phyloP scores from a whole-genome alignment of 176 grass and related monocot genomes.

The Oryza coarctata region DNA sequence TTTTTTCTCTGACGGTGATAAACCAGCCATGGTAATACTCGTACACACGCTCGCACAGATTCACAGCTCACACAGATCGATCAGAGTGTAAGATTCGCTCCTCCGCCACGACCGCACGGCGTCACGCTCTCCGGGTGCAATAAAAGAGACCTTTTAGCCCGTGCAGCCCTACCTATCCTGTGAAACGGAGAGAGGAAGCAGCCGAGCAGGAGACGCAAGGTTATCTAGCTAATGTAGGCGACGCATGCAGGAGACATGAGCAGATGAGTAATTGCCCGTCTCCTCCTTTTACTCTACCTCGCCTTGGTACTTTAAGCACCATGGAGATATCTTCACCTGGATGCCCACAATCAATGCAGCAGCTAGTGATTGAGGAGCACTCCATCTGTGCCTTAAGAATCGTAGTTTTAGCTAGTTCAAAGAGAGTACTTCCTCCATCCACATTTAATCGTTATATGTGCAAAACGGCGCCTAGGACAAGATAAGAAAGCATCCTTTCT shows the following conservation, averaged over 20 bases:
- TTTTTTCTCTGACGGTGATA: no score
- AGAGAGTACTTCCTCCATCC: no score
- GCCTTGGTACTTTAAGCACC: conserved; percentile 45
- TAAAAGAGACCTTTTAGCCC: conserved; percentile 25
- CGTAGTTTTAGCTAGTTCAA: no score
- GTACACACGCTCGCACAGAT: neutral
- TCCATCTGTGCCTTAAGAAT: no score
- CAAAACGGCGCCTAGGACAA: no score
- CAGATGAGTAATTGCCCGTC: conserved; percentile 22
- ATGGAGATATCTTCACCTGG: neutral
- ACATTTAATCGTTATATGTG: no score
- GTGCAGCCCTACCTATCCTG: conserved; percentile 30
- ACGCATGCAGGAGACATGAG: conserved; percentile 11
- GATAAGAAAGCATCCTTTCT: no score
- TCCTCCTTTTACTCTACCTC: neutral
- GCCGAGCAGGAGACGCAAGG: no score
- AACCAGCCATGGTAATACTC: no score
- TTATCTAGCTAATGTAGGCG: neutral
- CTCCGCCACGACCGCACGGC: neutral
- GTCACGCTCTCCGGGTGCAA: conserved; percentile 25
- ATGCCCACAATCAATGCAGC: neutral
- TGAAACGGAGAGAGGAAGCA: conserved; percentile 13
- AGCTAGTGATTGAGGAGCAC: no score
- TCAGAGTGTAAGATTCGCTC: no score
- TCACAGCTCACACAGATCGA: no score